Percentiles rank a stretch among this genome's conserved stretches.
These are phyloP conservation scores for Tritrichomonas foetus DNA, from an alignment of 208 protist genomes.

Conservation along the genomic window DNA sequence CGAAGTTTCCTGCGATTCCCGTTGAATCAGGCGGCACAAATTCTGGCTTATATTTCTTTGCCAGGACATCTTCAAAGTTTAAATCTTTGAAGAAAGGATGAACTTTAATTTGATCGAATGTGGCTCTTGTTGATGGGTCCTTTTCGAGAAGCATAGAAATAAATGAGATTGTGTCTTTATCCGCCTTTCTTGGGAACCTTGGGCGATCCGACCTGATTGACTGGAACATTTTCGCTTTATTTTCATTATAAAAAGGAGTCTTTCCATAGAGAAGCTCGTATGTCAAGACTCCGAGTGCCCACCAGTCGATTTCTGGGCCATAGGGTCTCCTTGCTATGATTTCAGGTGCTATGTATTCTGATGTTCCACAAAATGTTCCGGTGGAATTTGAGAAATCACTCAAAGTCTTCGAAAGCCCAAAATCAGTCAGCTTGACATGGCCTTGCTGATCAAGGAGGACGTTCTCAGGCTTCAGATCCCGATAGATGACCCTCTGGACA, in stretches of 20 bases:
- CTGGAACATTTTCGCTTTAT: neutral
- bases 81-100: constrained; percentile 31
- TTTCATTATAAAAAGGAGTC: neutral
- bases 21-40: neutral
- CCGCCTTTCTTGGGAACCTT: neutral
- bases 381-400: neutral
- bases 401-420: constrained; percentile 40
- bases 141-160: neutral
- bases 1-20: neutral
- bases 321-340: neutral
- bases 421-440: constrained; percentile 50
- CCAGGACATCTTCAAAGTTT: constrained; percentile 14
- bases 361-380: constrained; percentile 5
- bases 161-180: neutral
- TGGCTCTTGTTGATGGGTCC: neutral
- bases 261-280: neutral
- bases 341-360: neutral
- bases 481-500: constrained; percentile 44
- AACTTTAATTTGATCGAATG: neutral
- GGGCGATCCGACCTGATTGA: neutral
- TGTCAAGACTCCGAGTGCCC: neutral
- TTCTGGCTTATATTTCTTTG: neutral
- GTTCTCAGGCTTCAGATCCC: constrained; percentile 52
- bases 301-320: neutral
- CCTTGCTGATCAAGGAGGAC: constrained; percentile 47